Base-by-base conservation (phyloP, 169 alveolate genomes). In the Plasmodium vinckei region DNA sequence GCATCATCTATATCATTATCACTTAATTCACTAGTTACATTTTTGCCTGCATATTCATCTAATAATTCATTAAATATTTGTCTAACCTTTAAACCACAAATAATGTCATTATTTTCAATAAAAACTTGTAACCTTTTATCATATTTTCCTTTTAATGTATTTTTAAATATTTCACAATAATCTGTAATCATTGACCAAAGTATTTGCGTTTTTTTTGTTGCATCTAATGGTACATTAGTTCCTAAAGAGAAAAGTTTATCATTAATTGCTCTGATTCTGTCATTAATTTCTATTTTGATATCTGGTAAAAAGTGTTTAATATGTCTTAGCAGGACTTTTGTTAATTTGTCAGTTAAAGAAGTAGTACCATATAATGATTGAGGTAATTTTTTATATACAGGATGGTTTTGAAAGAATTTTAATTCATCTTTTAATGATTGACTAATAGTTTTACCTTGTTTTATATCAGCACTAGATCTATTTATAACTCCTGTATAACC, bases 161-260 rank as follows among this genome's bases (percentile, higher is more conserved):
- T 98, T 84, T 97, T 97, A 86, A 97, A 96, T 87, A 97, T 97
- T 59, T 97, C 99, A 47, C 99, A 98, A 87, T 97, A 99, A 91
- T 99, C 99, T 9, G 99, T 98, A 53, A 98, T 96, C 98, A 98
- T 95, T 64, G 97, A 97, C 99, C 99, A 99, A 87, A 99, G 93
- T 86, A 98, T 95, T 87, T 98, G 99, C 84, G 98, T 96, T 67
- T 98, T 97, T 23, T 97, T 98, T 12, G 95, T 94, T 21, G 93
- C 89, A 67, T 97, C 99, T 21, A 89, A 46, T 0, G 99, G 99
- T 57, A 97, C 98, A 42, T 97, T 94, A 10, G 97, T 97, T 15
- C 99, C 99, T 23, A 98, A 91, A 65, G 94, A 95, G 84, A 94
- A 95, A 49, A 97, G 65, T 79, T 96, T 95, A 6, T 94, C 97